Base-by-base conservation (phyloP, 2,329 filamentous ascomycete species). In the Aspergillus versicolor region DNA sequence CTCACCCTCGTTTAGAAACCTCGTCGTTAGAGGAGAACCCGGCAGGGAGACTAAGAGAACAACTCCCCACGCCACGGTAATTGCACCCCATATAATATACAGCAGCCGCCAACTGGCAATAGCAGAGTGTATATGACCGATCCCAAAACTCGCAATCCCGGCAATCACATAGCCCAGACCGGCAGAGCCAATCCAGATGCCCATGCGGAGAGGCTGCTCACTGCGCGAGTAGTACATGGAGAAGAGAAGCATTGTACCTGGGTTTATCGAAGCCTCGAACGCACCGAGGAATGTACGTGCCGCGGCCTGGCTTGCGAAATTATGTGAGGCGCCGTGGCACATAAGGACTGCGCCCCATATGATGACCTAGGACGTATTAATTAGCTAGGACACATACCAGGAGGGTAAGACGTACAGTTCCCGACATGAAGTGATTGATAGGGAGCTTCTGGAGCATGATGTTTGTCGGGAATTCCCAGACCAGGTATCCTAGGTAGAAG, bases 121-220 rank as follows among this genome's bases (percentile, higher is more conserved):
- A 0, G 78, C 80, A 4, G 77, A 74, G 0, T 72, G 78, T 62
- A 86, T 87, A 64, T 86, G 82, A 1, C 84, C 84, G 9, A 87
- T 77, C 5, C 81, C 84, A 60, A 85, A 86, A 1, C 81, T 84
- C 2, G 82, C 84, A 12, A 86, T 75, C 6, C 38, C 46, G 3
- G 46, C 30, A 9, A 49, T 40, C 9, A 49, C 46, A 15, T 49
- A 49, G 6, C 46, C 46, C 11, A 49, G 9, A 9, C 46, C 46
- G 11, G 32, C 46, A 15, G 46, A 40, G 4, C 46, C 46, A 37
- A 49, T 49, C 46, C 46, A 49, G 3, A 49, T 38, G 4, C 2
- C 84, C 84, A 61, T 86, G 85, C 83, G 78, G 4, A 84, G 68
- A 0, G 80, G 80, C 51, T 82, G 79, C 5, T 81, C 76, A 7